Percentiles rank a stretch among this genome's conserved stretches.
These are phyloP conservation scores for Taxillus chinensis DNA, from an alignment of 164 flowering plant genomes.

Conservation along the genomic window DNA sequence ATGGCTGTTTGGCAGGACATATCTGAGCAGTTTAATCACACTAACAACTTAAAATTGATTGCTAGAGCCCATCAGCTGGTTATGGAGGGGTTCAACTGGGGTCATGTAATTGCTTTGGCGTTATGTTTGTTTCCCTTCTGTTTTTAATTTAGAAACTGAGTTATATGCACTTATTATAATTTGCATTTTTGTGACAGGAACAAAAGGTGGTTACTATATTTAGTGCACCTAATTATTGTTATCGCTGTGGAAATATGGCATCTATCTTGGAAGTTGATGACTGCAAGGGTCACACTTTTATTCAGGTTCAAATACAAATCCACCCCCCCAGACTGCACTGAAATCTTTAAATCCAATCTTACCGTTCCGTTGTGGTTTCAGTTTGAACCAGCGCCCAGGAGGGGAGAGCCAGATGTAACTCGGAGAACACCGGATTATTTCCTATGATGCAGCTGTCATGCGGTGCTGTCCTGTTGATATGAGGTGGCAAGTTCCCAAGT, in stretches of 20 bases:
- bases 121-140: background rate
- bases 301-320: slow-evolving; percentile 44
- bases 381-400: slow-evolving; percentile 99
- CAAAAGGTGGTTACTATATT: slow-evolving; percentile 98
- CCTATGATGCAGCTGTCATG: slow-evolving; percentile 31
- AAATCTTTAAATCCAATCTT: no score
- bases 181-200: slow-evolving; percentile 41
- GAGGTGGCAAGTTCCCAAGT: slow-evolving; percentile 13
- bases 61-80: slow-evolving; percentile 98
- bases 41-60: slow-evolving; percentile 83
- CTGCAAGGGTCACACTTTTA: slow-evolving; percentile 88
- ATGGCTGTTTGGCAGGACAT: slow-evolving; percentile 55
- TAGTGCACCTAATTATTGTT: slow-evolving; percentile 97
- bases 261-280: slow-evolving; percentile 96
- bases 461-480: slow-evolving; percentile 10
- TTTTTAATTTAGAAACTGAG: background rate
- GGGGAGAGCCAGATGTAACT: slow-evolving; percentile 98
- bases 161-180: background rate
- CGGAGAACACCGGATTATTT: slow-evolving; percentile 97
- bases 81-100: slow-evolving; percentile 99
- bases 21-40: slow-evolving; percentile 93
- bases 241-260: slow-evolving; percentile 98
- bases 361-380: slow-evolving; percentile 21
- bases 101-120: slow-evolving; percentile 48
- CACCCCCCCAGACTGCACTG: background rate